Evolutionary conservation across 1,284 basidiomycete genomes (phyloP).

Genomic region (Wallemia hederae): DNA sequence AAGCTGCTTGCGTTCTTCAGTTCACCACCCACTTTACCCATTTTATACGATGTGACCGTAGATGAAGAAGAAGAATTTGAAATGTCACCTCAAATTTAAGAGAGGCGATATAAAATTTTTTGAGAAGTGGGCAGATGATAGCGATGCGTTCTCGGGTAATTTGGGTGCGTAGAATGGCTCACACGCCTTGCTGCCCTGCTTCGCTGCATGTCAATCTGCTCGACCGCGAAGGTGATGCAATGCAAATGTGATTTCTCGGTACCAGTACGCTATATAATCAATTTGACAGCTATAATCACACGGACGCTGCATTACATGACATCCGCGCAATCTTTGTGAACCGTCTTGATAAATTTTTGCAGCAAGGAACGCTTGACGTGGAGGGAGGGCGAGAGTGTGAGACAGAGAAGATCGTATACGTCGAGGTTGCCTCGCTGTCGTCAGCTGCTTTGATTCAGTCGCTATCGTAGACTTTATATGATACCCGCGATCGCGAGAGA

Average conservation of each 20-base stretch:
- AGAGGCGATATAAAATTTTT: background rate
- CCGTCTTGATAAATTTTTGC: background rate
- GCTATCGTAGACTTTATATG: too few species aligned
- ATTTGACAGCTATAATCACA: background rate
- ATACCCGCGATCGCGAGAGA: too few species aligned
- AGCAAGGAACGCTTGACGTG: background rate
- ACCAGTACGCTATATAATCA: background rate
- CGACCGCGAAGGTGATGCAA: background rate
- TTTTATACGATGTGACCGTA: background rate
- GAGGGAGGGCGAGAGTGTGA: too few species aligned
- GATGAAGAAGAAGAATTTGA: background rate
- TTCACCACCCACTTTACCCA: background rate
- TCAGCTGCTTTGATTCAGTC: too few species aligned
- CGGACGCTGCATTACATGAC: background rate
- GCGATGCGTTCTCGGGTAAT: too few species aligned
- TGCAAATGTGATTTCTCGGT: background rate
- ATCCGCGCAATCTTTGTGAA: background rate
- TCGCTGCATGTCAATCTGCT: too few species aligned
- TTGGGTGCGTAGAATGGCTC: too few species aligned
- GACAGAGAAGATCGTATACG: too few species aligned
- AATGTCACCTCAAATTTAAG: background rate
- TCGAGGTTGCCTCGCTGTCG: too few species aligned
- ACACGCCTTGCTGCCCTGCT: too few species aligned
- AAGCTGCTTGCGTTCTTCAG: too few species aligned
- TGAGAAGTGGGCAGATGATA: background rate